Evolutionary conservation across 1,284 basidiomycete species (phyloP).

Genomic region (Sanghuangporus baumii): DNA sequence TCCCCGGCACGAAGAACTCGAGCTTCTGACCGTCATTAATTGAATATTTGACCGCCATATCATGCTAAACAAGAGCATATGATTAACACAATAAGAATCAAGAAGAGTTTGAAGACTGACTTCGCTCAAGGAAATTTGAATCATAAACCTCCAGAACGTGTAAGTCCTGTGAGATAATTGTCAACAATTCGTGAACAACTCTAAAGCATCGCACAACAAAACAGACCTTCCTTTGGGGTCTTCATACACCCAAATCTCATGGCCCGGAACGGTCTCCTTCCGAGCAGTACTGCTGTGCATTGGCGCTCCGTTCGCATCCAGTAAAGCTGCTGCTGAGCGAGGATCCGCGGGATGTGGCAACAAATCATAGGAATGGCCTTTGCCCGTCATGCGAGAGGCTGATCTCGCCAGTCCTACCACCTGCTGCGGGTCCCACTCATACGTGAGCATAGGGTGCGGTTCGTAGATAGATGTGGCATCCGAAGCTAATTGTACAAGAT

Average conservation of each 20-base stretch:
- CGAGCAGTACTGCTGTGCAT: conserved; percentile 31
- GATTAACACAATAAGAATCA: neutral
- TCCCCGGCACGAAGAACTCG: conserved; percentile 81
- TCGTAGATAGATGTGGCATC: conserved; percentile 79
- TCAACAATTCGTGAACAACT: neutral
- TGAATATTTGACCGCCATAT: conserved; percentile 78
- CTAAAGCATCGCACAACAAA: neutral
- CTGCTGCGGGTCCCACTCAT: conserved; percentile 68
- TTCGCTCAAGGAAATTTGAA: conserved; percentile 70
- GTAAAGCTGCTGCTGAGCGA: conserved; percentile 32
- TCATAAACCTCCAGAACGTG: conserved; percentile 94
- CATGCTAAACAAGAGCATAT: conserved; percentile 29
- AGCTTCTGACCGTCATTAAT: conserved; percentile 76
- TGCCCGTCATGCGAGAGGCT: conserved; percentile 18
- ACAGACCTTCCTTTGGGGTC: conserved; percentile 24
- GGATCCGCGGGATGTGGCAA: conserved; percentile 71
- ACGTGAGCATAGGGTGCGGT: conserved; percentile 68
- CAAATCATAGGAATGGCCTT: conserved; percentile 45
- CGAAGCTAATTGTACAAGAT: conserved; percentile 36
- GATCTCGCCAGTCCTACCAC: conserved; percentile 20
- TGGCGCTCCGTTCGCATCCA: conserved; percentile 11
- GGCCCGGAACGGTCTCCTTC: conserved; percentile 47
- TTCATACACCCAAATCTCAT: conserved; percentile 79
- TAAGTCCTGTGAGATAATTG: conserved; percentile 48
- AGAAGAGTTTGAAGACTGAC: conserved; percentile 20